These are phyloP conservation scores for Luzula sylvatica DNA, from an alignment of 176 grass and related monocot genomes.

Conservation along the genomic window DNA sequence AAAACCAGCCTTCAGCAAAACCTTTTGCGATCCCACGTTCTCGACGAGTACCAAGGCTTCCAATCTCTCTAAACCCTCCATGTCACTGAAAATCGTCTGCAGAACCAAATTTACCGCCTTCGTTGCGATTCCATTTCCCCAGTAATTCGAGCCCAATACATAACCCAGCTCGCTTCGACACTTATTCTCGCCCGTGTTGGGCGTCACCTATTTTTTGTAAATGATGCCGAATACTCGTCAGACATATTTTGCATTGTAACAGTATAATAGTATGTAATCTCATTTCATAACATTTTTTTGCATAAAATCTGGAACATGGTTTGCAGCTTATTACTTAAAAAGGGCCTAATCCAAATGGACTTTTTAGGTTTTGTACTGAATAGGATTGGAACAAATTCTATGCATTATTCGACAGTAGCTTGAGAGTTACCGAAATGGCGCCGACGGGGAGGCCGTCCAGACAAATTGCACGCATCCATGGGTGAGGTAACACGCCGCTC, in stretches of 20 bases:
- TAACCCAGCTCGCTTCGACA: slow-evolving; percentile 62
- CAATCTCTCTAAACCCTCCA: slow-evolving; percentile 49
- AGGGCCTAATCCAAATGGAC: no score
- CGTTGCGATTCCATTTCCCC: slow-evolving; percentile 52
- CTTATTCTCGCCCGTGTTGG: slow-evolving; percentile 7
- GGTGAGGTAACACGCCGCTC: slow-evolving; percentile 45
- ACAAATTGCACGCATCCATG: slow-evolving; percentile 68
- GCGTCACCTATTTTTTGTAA: slow-evolving; percentile 24
- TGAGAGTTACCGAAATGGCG: slow-evolving; percentile 43
- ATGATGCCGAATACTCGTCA: neutral
- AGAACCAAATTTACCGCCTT: slow-evolving; percentile 36
- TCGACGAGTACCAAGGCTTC: slow-evolving; percentile 55
- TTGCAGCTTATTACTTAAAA: no score
- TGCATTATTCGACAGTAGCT: no score
- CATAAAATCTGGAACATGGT: no score
- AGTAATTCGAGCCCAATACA: slow-evolving; percentile 45
- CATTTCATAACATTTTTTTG: no score
- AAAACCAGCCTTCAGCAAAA: slow-evolving; percentile 84
- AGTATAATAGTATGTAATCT: no score
- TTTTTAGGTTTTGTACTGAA: no score
- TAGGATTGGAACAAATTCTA: no score
- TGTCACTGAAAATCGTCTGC: slow-evolving; percentile 24
- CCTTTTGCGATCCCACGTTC: slow-evolving; percentile 59
- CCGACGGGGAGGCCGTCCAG: slow-evolving; percentile 33
- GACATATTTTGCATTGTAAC: neutral